Percentiles rank a stretch among this genome's conserved stretches.
phyloP scores from a whole-genome alignment of 345 rosid genomes.

The Syzygium grande region DNA sequence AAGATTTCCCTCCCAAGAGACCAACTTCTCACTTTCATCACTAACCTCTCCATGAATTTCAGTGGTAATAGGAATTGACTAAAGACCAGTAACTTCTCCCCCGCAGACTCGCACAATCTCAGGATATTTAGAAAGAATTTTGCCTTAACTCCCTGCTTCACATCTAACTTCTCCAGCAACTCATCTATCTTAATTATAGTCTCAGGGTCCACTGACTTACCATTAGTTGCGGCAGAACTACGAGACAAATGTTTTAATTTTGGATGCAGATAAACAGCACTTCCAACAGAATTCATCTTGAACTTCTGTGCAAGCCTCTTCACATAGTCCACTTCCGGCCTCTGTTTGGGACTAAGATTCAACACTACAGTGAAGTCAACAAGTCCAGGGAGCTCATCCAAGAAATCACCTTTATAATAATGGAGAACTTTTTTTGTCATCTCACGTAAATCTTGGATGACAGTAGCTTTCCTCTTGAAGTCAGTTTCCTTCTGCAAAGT shows the following conservation, averaged over 20 bases:
- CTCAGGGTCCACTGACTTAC: background rate
- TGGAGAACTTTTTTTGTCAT: slow-evolving; percentile 79
- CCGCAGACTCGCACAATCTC: slow-evolving; percentile 46
- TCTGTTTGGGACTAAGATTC: slow-evolving; percentile 54
- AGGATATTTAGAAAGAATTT: slow-evolving; percentile 70
- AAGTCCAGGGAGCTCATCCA: slow-evolving; percentile 81
- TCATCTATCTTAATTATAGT: slow-evolving; percentile 36
- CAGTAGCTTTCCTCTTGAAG: slow-evolving; percentile 42
- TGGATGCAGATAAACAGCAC: slow-evolving; percentile 69
- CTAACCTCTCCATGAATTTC: slow-evolving; percentile 58
- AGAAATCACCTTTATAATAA: slow-evolving; percentile 84
- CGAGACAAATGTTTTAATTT: slow-evolving; percentile 30
- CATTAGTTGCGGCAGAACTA: slow-evolving; percentile 21
- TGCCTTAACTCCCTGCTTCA: slow-evolving; percentile 72
- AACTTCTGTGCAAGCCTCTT: slow-evolving; percentile 39
- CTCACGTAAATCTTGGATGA: slow-evolving; percentile 75
- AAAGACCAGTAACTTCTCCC: slow-evolving; percentile 76
- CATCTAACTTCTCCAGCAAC: slow-evolving; percentile 30
- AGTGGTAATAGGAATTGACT: slow-evolving; percentile 75
- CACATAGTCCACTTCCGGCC: slow-evolving; percentile 34
- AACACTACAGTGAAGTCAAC: slow-evolving; percentile 70
- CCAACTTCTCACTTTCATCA: slow-evolving; percentile 53
- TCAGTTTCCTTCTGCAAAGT: slow-evolving; percentile 46
- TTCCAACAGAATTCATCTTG: slow-evolving; percentile 55
- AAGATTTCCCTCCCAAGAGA: slow-evolving; percentile 51